Base-by-base conservation (phyloP, 169 alveolate species). In the Ichthyophthirius multifiliis region DNA sequence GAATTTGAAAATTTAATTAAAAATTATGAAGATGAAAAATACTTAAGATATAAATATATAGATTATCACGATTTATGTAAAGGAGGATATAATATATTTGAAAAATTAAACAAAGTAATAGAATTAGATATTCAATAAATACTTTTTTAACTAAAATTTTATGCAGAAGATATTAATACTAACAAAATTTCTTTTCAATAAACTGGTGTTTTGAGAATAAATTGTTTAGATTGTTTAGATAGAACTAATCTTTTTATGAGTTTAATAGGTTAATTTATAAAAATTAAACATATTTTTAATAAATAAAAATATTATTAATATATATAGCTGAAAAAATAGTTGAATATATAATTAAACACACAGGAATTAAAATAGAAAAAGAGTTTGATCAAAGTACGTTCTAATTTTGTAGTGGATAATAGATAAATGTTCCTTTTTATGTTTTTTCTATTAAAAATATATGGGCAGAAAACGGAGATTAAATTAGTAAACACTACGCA, bases 281-380 rank as follows among this genome's bases (percentile, higher is more conserved):
- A 94, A 65, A 87, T 92, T 65, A 83, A 88, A 45, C 73, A 77
- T 47, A 75, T 97, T 99, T 84, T 89, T 98, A 27, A 99, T 98
- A 83, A 90, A 99, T 77, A 98, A 99, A 6, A 98, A 98, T 89
- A 99, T 96, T 23, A 84, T 97, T 39, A 98, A 97, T 83, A 95
- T n/a, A 96, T 81, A 88, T 94, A 9, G 97, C 97, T 5, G 75
- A 87, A 82, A 43, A 62, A 10, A 85, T 85, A 39, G 74, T 89
- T 7, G 93, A 85, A 31, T 2, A 37, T 45, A 76, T 47, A 43
- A 84, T 63, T 31, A 71, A 78, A 73, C 39, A 46, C 41, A 23
- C 45, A 41, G 84, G 84, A 9, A 43, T 55, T 27, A 75, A 77
- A 32, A 31, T 43, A 0, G 31, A 30, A 12, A 83, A 76, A 32